A percentile compares a stretch with the other conserved stretches of the same genome.
These are phyloP conservation scores for Gliomastix tumulicola DNA, from an alignment of 2,329 filamentous ascomycete genomes.

Conservation along the genomic window DNA sequence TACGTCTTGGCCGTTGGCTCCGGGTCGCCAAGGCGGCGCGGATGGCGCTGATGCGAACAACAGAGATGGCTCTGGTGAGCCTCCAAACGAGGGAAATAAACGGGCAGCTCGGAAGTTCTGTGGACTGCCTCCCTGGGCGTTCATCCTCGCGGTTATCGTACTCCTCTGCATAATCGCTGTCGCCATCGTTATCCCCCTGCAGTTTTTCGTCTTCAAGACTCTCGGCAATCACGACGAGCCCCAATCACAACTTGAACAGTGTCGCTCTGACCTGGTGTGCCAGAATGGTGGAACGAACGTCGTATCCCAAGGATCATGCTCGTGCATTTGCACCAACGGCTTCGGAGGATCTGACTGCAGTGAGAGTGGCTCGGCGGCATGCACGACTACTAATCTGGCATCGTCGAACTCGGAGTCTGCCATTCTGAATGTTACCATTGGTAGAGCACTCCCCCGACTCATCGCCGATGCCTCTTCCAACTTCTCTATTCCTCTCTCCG, in stretches of 20 bases:
- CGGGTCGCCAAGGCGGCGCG: slow-evolving; percentile 10
- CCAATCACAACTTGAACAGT: slow-evolving; percentile 37
- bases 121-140: slow-evolving; percentile 74
- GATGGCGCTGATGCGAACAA: background rate
- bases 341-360: slow-evolving; percentile 61
- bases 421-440: slow-evolving; percentile 68
- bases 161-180: slow-evolving; percentile 68
- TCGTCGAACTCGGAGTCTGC: slow-evolving; percentile 28
- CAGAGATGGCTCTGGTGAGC: slow-evolving; percentile 7
- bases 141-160: slow-evolving; percentile 58
- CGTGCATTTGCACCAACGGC: slow-evolving; percentile 83
- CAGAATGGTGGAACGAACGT: slow-evolving; percentile 76
- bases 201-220: slow-evolving; percentile 55
- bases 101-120: slow-evolving; percentile 59
- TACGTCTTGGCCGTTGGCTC: slow-evolving; percentile 42
- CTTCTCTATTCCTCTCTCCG: slow-evolving; percentile 71
- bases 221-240: slow-evolving; percentile 24
- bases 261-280: slow-evolving; percentile 58
- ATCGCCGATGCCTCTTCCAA: slow-evolving; percentile 57
- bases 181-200: slow-evolving; percentile 72
- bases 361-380: slow-evolving; percentile 37
- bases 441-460: slow-evolving; percentile 69
- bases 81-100: slow-evolving; percentile 17
- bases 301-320: slow-evolving; percentile 60
- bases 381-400: slow-evolving; percentile 40